Evolutionary conservation across 805 yeast genomes (phyloP).

Genomic region (Pichia ethanolica): DNA sequence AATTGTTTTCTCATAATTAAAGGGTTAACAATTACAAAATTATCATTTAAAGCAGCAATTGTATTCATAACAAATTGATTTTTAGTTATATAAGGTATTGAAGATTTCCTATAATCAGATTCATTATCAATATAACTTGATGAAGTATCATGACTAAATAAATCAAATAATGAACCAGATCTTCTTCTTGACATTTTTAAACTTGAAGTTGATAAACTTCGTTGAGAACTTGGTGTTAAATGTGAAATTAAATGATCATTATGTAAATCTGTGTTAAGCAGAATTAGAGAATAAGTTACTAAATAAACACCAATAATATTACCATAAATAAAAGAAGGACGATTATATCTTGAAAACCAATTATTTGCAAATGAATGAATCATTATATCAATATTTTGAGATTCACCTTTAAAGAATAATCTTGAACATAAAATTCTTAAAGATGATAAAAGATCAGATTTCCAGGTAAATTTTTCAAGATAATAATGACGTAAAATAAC

Average conservation of each 20-base stretch:
- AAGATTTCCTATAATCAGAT: background rate
- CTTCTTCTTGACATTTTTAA: background rate
- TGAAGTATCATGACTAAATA: background rate
- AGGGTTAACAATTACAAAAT: constrained; percentile 12
- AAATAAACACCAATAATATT: constrained; percentile 58
- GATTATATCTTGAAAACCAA: constrained; percentile 39
- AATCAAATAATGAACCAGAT: background rate
- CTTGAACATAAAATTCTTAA: constrained; percentile 55
- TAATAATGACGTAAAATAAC: constrained; percentile 34
- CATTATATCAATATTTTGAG: constrained; percentile 72
- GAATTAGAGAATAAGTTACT: constrained; percentile 60
- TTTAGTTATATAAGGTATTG: constrained; percentile 26
- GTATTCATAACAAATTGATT: constrained; percentile 45
- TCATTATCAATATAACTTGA: background rate
- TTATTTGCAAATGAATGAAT: constrained; percentile 59
- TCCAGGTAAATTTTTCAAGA: constrained; percentile 40
- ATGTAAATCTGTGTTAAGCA: constrained; percentile 73
- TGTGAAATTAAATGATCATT: constrained; percentile 26
- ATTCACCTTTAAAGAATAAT: constrained; percentile 73
- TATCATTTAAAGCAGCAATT: constrained; percentile 34
- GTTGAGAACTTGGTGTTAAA: background rate
- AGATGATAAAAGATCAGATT: constrained; percentile 45
- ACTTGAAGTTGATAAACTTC: background rate
- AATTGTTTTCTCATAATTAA: background rate
- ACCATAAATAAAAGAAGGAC: constrained; percentile 28